These are phyloP conservation scores for Penstemon davidsonii DNA, from an alignment of 257 asterid genomes.

Conservation along the genomic window DNA sequence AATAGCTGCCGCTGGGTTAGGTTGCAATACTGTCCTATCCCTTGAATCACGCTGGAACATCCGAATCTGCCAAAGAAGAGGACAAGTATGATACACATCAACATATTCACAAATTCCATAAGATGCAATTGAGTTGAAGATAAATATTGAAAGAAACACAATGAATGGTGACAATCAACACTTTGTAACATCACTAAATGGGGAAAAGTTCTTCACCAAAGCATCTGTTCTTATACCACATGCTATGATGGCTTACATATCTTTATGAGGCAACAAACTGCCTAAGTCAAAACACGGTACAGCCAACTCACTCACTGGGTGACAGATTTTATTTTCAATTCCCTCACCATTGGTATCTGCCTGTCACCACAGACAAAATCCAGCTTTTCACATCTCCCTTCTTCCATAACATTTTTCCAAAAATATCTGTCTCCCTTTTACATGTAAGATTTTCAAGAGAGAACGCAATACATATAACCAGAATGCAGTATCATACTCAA, in stretches of 20 bases:
- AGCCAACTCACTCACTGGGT: no score
- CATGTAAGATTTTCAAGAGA: neutral
- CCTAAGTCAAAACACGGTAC: neutral
- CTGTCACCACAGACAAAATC: slow-evolving; percentile 13
- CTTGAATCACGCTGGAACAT: slow-evolving; percentile 95
- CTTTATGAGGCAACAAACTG: slow-evolving; percentile 6
- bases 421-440: neutral
- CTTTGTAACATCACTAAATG: slow-evolving; percentile 5
- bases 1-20: slow-evolving; percentile 94
- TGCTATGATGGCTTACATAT: neutral
- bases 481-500: slow-evolving; percentile 8
- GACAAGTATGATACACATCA: slow-evolving; percentile 13
- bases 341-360: neutral
- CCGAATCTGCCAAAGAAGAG: slow-evolving; percentile 60
- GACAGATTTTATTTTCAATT: slow-evolving; percentile 2
- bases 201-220: slow-evolving; percentile 4
- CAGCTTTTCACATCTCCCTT: neutral
- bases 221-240: slow-evolving; percentile 14
- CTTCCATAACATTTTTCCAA: neutral
- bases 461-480: neutral
- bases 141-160: slow-evolving; percentile 12
- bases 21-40: slow-evolving; percentile 90
- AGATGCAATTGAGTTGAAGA: neutral
- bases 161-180: neutral
- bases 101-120: neutral